Percentiles rank a stretch among this genome's conserved stretches.
phyloP scores from a whole-genome alignment of 805 yeast species.

The Clavispora carvajalis region DNA sequence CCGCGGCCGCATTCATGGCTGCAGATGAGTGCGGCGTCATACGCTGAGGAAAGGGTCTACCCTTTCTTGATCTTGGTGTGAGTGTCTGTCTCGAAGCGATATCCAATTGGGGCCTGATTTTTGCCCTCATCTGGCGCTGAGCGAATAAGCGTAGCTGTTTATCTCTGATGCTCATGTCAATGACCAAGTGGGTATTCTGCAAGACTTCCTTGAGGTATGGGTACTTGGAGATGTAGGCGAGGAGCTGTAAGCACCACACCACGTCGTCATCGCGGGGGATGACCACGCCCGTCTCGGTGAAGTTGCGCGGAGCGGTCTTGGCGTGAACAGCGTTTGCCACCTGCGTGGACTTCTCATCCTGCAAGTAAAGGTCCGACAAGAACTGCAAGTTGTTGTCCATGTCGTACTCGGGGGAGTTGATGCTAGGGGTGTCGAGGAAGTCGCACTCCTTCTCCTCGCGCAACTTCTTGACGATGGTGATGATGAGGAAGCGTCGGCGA shows the following conservation, averaged over 20 bases:
- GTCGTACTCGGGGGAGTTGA: slow-evolving; percentile 30
- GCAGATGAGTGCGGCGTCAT: slow-evolving; percentile 7
- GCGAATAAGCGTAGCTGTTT: slow-evolving; percentile 33
- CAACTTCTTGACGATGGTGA: slow-evolving; percentile 32
- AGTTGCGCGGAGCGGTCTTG: slow-evolving; percentile 31
- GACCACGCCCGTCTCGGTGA: slow-evolving; percentile 60
- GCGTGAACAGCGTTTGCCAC: slow-evolving; percentile 23
- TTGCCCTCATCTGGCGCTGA: slow-evolving; percentile 31
- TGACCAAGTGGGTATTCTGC: slow-evolving; percentile 71
- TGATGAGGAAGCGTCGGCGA: slow-evolving; percentile 31
- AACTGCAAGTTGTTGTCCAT: slow-evolving; percentile 41
- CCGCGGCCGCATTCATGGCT: slow-evolving; percentile 2
- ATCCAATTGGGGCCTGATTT: slow-evolving; percentile 25
- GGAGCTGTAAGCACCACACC: slow-evolving; percentile 84
- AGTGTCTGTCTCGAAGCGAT: slow-evolving; percentile 28
- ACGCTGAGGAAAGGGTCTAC: slow-evolving; percentile 10
- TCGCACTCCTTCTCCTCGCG: slow-evolving; percentile 34
- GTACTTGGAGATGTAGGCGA: slow-evolving; percentile 92
- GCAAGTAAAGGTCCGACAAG: slow-evolving; percentile 35
- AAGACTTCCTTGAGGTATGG: slow-evolving; percentile 69
- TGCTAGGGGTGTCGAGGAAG: slow-evolving; percentile 25
- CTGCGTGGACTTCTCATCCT: slow-evolving; percentile 25
- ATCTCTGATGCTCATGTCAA: slow-evolving; percentile 49
- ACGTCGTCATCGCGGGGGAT: slow-evolving; percentile 91
- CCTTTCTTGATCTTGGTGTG: slow-evolving; percentile 29